Evolutionary conservation across 2,329 filamentous ascomycete species (phyloP).

Genomic region (Diaporthe sp.): DNA sequence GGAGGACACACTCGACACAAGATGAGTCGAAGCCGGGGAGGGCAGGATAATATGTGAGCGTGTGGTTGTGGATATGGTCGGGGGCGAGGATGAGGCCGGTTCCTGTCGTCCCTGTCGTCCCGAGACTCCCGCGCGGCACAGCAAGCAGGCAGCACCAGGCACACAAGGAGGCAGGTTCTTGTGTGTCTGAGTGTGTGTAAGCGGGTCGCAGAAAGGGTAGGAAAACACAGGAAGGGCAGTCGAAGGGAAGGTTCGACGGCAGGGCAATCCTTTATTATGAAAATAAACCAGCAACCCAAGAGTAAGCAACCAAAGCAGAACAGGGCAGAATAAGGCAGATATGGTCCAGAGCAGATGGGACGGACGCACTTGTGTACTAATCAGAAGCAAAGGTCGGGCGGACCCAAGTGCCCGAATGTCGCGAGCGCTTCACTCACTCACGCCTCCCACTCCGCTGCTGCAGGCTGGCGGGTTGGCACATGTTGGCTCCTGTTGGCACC

Average conservation of each 20-base stretch:
- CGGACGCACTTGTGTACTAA: background rate
- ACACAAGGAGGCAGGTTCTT: background rate
- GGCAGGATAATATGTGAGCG: background rate
- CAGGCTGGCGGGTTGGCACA: constrained; percentile 23
- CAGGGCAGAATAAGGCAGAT: background rate
- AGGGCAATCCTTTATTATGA: constrained; percentile 35
- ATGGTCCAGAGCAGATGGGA: background rate
- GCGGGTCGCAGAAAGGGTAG: background rate
- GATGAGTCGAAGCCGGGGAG: background rate
- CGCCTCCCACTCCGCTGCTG: background rate
- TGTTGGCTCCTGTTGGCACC: constrained; percentile 27
- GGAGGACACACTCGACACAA: background rate
- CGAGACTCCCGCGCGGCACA: constrained; percentile 32
- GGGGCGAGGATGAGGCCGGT: constrained; percentile 26
- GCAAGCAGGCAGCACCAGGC: constrained; percentile 15
- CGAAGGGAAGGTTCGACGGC: background rate
- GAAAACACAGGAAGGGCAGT: background rate
- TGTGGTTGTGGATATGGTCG: background rate
- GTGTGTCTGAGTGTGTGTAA: background rate
- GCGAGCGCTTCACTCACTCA: constrained; percentile 34
- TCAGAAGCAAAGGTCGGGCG: constrained; percentile 35
- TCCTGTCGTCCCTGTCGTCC: constrained; percentile 17
- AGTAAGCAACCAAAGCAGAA: background rate
- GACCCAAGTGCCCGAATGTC: constrained; percentile 41
- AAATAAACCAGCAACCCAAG: background rate